Evolutionary conservation across 257 asterid genomes (phyloP).

Genomic region (Petunia secreta): DNA sequence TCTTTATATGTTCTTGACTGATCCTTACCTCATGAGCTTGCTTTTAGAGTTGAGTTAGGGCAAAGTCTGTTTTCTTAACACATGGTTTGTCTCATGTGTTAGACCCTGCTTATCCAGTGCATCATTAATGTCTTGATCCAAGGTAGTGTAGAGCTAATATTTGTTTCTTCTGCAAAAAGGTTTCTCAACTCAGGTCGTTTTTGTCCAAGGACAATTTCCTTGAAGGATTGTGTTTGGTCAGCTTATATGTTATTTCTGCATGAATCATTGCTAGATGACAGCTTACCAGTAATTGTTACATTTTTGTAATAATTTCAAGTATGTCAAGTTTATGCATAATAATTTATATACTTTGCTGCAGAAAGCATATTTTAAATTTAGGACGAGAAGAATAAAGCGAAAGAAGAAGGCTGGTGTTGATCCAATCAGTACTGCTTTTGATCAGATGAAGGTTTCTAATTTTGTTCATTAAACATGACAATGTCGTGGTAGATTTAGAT

Average conservation of each 20-base stretch:
- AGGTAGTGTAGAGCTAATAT: background rate
- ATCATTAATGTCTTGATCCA: background rate
- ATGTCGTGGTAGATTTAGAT: background rate
- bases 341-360: conserved; percentile 45
- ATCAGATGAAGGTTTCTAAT: conserved; percentile 86
- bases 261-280: background rate
- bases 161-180: conserved; percentile 12
- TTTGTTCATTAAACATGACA: conserved; percentile 13
- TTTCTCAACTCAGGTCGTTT: background rate
- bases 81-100: background rate
- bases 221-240: conserved; percentile 15
- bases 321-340: conserved; percentile 3
- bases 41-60: background rate
- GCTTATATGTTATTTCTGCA: conserved; percentile 1
- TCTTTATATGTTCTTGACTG: background rate
- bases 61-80: background rate
- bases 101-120: background rate
- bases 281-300: conserved; percentile 8
- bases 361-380: conserved; percentile 63
- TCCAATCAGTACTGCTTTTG: conserved; percentile 98
- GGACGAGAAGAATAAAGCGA: conserved; percentile 49
- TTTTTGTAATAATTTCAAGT: conserved; percentile 7
- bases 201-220: background rate
- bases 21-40: background rate
- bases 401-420: conserved; percentile 74